A percentile compares a stretch with the other conserved stretches of the same genome.
Evolutionary conservation across 2,329 filamentous ascomycete species (phyloP).

Genomic region (Aspergillus flavus): DNA sequence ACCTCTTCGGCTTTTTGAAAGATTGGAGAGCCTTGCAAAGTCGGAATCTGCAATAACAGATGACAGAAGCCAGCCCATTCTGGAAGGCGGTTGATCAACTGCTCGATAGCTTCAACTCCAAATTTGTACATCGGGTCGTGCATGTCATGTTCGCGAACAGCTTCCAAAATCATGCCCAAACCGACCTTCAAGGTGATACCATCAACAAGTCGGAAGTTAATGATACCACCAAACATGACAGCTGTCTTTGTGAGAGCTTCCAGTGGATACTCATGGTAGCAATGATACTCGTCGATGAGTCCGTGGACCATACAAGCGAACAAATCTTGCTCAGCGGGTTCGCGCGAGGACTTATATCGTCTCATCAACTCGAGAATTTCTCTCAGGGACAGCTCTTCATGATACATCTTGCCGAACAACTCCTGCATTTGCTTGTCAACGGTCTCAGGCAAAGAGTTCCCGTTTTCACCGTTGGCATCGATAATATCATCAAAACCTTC

Average conservation of each 20-base stretch:
- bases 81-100: constrained; percentile 77
- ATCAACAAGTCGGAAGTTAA: constrained; percentile 88
- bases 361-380: constrained; percentile 83
- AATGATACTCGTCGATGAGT: constrained; percentile 93
- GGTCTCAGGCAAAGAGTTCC: constrained; percentile 76
- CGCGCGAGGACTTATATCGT: constrained; percentile 83
- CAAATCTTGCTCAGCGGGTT: constrained; percentile 84
- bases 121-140: constrained; percentile 98
- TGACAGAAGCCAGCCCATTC: constrained; percentile 98
- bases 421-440: constrained; percentile 95
- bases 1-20: constrained; percentile 82
- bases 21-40: constrained; percentile 80
- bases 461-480: constrained; percentile 76
- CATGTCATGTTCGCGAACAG: constrained; percentile 79
- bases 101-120: constrained; percentile 89
- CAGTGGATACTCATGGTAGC: constrained; percentile 94
- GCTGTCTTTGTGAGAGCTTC: constrained; percentile 94
- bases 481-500: constrained; percentile 91
- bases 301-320: constrained; percentile 99
- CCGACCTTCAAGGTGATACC: constrained; percentile 89
- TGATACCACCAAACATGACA: constrained; percentile 94
- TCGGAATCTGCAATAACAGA: constrained; percentile 78
- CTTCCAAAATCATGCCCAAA: constrained; percentile 97
- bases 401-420: constrained; percentile 97
- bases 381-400: constrained; percentile 81